Evolutionary conservation across 2,329 filamentous ascomycete species (phyloP), one percentile per base, ranked within the genome.

Genomic region (Diaporthe batatas): DNA sequence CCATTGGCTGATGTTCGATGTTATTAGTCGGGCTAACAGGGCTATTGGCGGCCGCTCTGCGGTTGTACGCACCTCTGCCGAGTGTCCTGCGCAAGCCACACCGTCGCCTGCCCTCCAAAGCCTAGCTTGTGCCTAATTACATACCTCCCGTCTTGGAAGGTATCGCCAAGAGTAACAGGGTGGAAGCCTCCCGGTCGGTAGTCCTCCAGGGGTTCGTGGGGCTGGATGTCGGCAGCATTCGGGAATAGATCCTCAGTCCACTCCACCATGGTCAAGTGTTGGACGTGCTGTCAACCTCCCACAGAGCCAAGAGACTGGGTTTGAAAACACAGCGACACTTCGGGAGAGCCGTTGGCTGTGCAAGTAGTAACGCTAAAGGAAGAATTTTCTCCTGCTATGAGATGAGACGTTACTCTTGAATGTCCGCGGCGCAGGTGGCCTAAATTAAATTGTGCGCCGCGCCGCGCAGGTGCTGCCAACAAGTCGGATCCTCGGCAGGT

Each of bases 121-220:
- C 65, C 65, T 55, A 57, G 65, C 51, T 55, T 68, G 49, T 68
- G 65, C 51, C 29, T 54, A n/a, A 68, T n/a, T 16, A 34, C 39
- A 34, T 44, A 57, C 16, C 49, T 68, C 62, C 62, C 62, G 21
- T 68, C 36, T n/a, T 68, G 65, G 65, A 68, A 68, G 51, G 65
- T 57, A 34, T 68, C 65, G 65, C 51, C 51, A 57, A 68, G 49
- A 34, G 65, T 12, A 32, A 68, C 51, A 16, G 65, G 65, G 34
- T 68, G 65, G 4, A 57, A 44, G 16, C 65, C 65, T 1, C 62
- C 34, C 5, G n/a, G 34, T 7, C 39, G 51, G 39, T 68, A 68
- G 34, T 55, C 51, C 23, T 68, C 65, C 7, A 21, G 51, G 10
- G 49, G 34, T n/a, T 68, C 65, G 12, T 68, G 65, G 44, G 65